Evolutionary conservation across 352 stramenopile genomes (phyloP).

Genomic region (Peronosclerospora sorghi): DNA sequence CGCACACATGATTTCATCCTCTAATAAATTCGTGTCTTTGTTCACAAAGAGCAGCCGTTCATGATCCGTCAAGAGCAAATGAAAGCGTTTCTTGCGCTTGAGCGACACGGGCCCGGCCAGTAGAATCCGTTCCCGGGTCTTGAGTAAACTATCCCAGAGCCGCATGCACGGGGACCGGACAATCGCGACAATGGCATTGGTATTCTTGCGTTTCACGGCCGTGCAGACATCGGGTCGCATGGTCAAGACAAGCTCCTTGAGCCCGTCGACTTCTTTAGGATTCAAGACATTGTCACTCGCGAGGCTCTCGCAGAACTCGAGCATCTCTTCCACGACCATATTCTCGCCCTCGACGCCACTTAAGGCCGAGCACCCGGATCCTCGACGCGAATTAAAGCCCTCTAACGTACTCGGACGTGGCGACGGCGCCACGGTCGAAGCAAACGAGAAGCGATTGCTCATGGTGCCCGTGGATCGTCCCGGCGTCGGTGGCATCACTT

Average conservation of each 20-base stretch:
- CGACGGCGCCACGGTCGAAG: constrained; percentile 58
- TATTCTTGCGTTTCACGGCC: constrained; percentile 71
- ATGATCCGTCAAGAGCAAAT: constrained; percentile 75
- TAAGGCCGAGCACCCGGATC: constrained; percentile 31
- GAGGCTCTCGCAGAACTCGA: constrained; percentile 73
- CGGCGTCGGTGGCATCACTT: constrained; percentile 45
- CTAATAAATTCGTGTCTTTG: constrained; percentile 82
- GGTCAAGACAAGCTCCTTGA: constrained; percentile 69
- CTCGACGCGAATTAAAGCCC: constrained; percentile 25
- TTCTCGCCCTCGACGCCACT: constrained; percentile 45
- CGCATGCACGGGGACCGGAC: constrained; percentile 75
- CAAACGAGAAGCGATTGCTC: constrained; percentile 61
- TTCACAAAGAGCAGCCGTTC: constrained; percentile 81
- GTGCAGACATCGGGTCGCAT: constrained; percentile 67
- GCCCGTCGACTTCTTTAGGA: constrained; percentile 49
- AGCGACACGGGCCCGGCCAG: constrained; percentile 66
- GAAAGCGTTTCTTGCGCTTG: constrained; percentile 79
- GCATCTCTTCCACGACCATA: constrained; percentile 74
- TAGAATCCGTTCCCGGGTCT: constrained; percentile 74
- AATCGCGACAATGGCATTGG: constrained; percentile 72
- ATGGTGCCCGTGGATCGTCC: constrained; percentile 39
- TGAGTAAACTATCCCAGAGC: constrained; percentile 74
- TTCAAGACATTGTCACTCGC: constrained; percentile 40
- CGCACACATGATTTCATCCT: constrained; percentile 82
- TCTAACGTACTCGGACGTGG: constrained; percentile 27